Evolutionary conservation across 768 basidiomycete species (phyloP).

Genomic region (Russula olivacea): DNA sequence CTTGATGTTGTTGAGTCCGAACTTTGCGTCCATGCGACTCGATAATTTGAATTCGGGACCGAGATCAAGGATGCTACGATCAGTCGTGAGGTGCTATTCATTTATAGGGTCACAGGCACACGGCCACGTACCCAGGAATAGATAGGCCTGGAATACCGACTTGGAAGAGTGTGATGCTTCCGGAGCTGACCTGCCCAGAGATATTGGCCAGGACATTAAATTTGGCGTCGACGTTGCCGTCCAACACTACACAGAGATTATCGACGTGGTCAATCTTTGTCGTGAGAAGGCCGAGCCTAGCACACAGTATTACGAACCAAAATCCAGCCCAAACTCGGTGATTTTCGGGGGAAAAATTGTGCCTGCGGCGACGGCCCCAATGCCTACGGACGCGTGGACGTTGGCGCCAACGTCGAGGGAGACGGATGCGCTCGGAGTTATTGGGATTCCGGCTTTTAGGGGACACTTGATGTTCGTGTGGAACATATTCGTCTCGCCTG

Average conservation of each 20-base stretch:
- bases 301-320: background rate
- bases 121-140: background rate
- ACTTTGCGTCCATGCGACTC: background rate
- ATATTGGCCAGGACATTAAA: background rate
- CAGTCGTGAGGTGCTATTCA: background rate
- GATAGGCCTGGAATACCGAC: background rate
- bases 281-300: too few species aligned
- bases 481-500: background rate
- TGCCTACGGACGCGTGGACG: background rate
- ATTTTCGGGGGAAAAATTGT: conserved; percentile 14
- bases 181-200: background rate
- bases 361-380: conserved; percentile 12
- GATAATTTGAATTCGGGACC: background rate
- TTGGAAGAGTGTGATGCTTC: background rate
- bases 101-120: too few species aligned
- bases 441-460: background rate
- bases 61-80: background rate
- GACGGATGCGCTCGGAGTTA: background rate
- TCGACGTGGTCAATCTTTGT: conserved; percentile 25
- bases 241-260: background rate
- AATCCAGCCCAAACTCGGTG: conserved; percentile 2
- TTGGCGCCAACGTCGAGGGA: conserved; percentile 3
- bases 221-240: background rate
- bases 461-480: background rate
- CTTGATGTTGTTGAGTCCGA: background rate